These are phyloP conservation scores for Colletotrichum liaoningense DNA, from an alignment of 2,329 filamentous ascomycete genomes.

Conservation along the genomic window DNA sequence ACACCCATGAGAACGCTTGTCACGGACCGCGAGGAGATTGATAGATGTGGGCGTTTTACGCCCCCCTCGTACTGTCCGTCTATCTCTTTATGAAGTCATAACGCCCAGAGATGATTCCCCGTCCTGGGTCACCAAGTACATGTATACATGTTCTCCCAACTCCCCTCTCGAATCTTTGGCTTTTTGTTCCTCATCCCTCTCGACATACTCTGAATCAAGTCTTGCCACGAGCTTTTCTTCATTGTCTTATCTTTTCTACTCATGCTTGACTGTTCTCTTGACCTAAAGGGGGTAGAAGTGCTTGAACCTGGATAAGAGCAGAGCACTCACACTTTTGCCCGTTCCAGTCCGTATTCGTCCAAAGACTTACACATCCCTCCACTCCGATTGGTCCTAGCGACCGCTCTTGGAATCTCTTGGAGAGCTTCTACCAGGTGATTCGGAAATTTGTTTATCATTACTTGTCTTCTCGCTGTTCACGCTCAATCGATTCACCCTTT, in stretches of 20 bases:
- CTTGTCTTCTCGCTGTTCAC: background rate
- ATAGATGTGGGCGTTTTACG: conserved; percentile 1
- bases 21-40: background rate
- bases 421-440: background rate
- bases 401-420: conserved; percentile 12
- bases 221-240: background rate
- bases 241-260: conserved; percentile 2
- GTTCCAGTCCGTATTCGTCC: conserved; percentile 18
- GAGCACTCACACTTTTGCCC: conserved; percentile 34
- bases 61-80: conserved; percentile 5
- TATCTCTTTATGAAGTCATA: conserved; percentile 37
- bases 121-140: background rate
- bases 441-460: background rate
- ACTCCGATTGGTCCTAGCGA: conserved; percentile 14
- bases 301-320: conserved; percentile 36
- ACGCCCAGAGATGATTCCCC: conserved; percentile 19
- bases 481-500: background rate
- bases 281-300: conserved; percentile 34
- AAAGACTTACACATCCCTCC: background rate
- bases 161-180: conserved; percentile 15
- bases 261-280: conserved; percentile 33
- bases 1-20: background rate
- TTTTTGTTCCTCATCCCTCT: conserved; percentile 19
- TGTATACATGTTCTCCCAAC: conserved; percentile 34
- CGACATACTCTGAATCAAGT: conserved; percentile 8